Evolutionary conservation across 768 basidiomycete species (phyloP), one percentile per base, ranked within the genome.

Genomic region (Pleurotus platypus): DNA sequence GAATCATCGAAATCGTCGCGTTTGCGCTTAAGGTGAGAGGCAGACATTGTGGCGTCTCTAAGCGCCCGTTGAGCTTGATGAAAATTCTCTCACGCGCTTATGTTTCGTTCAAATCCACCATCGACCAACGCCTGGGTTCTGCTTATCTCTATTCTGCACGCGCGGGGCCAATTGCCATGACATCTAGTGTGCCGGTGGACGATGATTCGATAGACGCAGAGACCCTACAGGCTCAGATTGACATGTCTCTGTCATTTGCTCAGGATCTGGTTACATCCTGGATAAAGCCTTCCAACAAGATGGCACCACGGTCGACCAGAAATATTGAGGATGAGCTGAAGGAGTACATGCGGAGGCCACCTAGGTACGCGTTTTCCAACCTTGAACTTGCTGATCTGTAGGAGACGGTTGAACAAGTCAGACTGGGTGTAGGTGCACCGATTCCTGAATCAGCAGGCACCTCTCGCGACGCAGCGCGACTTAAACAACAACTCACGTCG

Each of bases 201-300:
- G 80, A 85, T 61, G 82, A 86, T 57, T 78, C 79, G 40, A 75
- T 90, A 46, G 86, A 90, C 66, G 62, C 75, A 49, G 87, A 89
- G 64, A 74, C 80, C 35, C 74, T 92, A 40, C 90, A 92, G 68
- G 89, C 90, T n/a, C 88, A 88, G 71, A 84, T 92, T 53, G 87
- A 92, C 69, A 72, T 89, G 64, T 84, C 90, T 18, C 83, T 92
- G 83, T 85, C 90, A 4, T 83, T 85, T 69, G 84, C 86, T 1
- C 82, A 91, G 61, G 77, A 82, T 66, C 77, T 92, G 63, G 83
- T 89, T 45, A 78, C 87, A 18, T 88, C 90, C 55, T 92, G 90
- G 90, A 76, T 92, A 62, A 82, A 83, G 62, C 80, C 86, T 30
- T 71, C 75, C 39, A 63, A 67, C n/a, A 74, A 72, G 55, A 66